These are phyloP conservation scores for Yamadazyma epiphylla DNA, from an alignment of 1,139 yeast species.

Conservation along the genomic window DNA sequence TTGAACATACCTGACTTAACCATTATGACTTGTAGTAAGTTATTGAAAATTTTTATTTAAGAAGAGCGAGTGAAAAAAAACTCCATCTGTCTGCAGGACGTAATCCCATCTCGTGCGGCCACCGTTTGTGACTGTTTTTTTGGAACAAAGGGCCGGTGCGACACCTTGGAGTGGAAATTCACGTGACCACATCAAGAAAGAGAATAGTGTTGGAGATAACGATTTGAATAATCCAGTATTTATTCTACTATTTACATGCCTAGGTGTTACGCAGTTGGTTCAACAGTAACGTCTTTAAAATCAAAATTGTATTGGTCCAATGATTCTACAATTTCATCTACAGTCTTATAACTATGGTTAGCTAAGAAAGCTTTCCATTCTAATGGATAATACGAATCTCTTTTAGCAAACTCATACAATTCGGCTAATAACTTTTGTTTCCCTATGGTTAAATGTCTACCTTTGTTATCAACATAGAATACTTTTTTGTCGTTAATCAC, in stretches of 20 bases:
- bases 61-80: background rate
- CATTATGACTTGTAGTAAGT: conserved; percentile 30
- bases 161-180: too few relatives aligned
- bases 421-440: conserved; percentile 56
- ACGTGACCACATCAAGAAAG: too few relatives aligned
- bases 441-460: conserved; percentile 55
- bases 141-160: too few relatives aligned
- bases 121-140: conserved; percentile 1
- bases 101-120: background rate
- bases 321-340: conserved; percentile 39
- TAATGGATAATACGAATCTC: conserved; percentile 42
- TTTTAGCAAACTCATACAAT: conserved; percentile 51
- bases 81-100: background rate
- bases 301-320: conserved; percentile 34
- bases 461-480: conserved; percentile 46
- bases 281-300: conserved; percentile 12
- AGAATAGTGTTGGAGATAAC: too few relatives aligned
- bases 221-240: too few relatives aligned
- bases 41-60: conserved; percentile 1
- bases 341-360: conserved; percentile 34
- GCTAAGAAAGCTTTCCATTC: conserved; percentile 29
- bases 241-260: too few relatives aligned
- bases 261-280: background rate
- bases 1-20: conserved; percentile 60
- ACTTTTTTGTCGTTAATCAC: conserved; percentile 20